Evolutionary conservation across 805 yeast species (phyloP), one percentile per base, ranked within the genome.

Genomic region (Grigorovia jiainica): DNA sequence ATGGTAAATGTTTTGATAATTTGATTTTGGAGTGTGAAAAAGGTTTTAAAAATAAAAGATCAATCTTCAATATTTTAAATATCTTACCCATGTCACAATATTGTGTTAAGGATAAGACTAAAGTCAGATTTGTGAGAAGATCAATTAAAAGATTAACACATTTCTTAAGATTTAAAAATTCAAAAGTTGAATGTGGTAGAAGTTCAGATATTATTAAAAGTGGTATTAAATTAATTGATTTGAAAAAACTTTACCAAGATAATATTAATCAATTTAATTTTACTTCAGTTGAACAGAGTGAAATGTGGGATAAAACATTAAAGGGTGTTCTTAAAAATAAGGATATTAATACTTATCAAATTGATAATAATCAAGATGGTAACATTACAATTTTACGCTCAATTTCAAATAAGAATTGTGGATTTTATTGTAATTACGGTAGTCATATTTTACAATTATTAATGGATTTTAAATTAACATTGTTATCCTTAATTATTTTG

Each of bases 51-150:
- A 66, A 70, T 46, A 63, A 73, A 32, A 31, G 29, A 13, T 40
- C 51, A 7, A 19, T 36, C 10, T 42, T 45, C 16, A 42, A 44
- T 20, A 54, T 76, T 25, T 68, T 70, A 45, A 79, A 83, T 2
- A 41, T 75, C 7, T 63, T 83, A 16, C 84, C 90, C 13, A 51
- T 78, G 3, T 59, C 75, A 37, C 82, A 79, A 9, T 59, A 60
- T 30, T 89, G 97, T 66, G 68, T 78, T 16, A 79, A 79, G 18
- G 95, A 89, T 57, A 73, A 76, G 18, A 73, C 73, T 48, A 78
- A 75, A 56, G 78, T 79, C 31, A 78, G 81, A 50, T 73, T 78
- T 49, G 68, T 82, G 29, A 71, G 72, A 34, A 72, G 75, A 35
- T 71, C 85, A 66, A 70, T 78, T n/a, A 71, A 75, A 40, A 78